Base-by-base conservation (phyloP, 106 monocot genomes). In the Chionographis japonica region DNA sequence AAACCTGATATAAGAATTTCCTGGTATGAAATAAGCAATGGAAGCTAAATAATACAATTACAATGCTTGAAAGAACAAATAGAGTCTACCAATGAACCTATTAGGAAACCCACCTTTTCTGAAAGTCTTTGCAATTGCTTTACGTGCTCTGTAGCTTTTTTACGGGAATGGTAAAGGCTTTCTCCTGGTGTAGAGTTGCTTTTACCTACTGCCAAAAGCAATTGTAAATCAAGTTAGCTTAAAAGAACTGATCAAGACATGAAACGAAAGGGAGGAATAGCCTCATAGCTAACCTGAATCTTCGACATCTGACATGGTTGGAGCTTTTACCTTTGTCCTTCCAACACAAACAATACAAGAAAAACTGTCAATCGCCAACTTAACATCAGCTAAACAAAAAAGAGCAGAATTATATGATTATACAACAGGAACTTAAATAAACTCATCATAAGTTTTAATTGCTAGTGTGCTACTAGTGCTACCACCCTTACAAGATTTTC, bases 121-220 rank as follows among this genome's bases (percentile, higher is more conserved):
- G 85, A 74, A 55, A 92, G 91, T 61, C 87, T 87, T 16, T 82
- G 75, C 69, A 91, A 63, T 55, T 87, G 84, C 54, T 75, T 58
- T 54, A 72, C 77, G 50, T 91, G 91, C 69, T 84, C 69, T 66
- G 74, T 82, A 13, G 78, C 79, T 16, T 75, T 84, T 8, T 61
- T 61, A 27, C 60, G 40, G 1, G 81, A 81, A 52, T 50, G 19
- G 4, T 68, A 63, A 46, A 67, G 15, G 10, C 54, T 37, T 57
- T 74, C 66, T 67, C 68, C 68, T 38, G 40, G 52, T 18, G 6
- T 37, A 9, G 2, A 68, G 52, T 58, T 52, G 37, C 65, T 75
- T 54, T 62, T 63, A 17, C 68, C 75, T 84, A 16, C 16, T 43
- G 12, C 36, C 16, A 12, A 19, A 16, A 40, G 55, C 12, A 67